Percentiles rank a stretch among this genome's conserved stretches.
These are phyloP conservation scores for Candida nanaspora DNA, from an alignment of 805 yeast species.

Conservation along the genomic window DNA sequence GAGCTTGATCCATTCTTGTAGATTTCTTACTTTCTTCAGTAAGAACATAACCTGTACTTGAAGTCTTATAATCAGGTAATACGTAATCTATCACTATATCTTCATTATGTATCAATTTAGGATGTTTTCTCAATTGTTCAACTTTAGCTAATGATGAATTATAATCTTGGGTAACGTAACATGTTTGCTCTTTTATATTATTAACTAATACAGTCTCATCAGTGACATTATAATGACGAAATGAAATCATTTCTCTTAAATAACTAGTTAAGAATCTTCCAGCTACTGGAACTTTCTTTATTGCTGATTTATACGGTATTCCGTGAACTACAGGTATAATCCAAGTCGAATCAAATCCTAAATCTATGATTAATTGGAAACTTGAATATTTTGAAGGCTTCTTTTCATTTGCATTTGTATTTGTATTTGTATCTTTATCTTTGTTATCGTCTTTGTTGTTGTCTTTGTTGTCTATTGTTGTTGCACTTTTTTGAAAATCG, in stretches of 20 bases:
- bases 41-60: constrained; percentile 63
- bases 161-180: constrained; percentile 62
- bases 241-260: constrained; percentile 77
- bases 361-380: constrained; percentile 75
- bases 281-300: constrained; percentile 74
- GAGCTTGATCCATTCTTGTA: constrained; percentile 21
- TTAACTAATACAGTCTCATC: constrained; percentile 85
- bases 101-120: constrained; percentile 11
- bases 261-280: constrained; percentile 82
- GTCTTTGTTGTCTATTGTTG: constrained; percentile 10
- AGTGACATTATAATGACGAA: constrained; percentile 85
- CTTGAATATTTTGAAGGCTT: constrained; percentile 32
- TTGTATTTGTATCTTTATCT: constrained; percentile 20
- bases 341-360: constrained; percentile 86
- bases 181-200: constrained; percentile 73
- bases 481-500: constrained; percentile 19
- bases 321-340: constrained; percentile 80
- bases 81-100: constrained; percentile 57
- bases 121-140: constrained; percentile 15
- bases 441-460: constrained; percentile 3
- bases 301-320: constrained; percentile 66
- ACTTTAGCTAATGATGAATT: constrained; percentile 18
- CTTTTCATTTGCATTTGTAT: constrained; percentile 2
- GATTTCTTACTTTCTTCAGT: constrained; percentile 5
- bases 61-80: constrained; percentile 80